Conservation (phyloP, 495 filamentous ascomycete genomes). For the Peziza echinospora region DNA sequence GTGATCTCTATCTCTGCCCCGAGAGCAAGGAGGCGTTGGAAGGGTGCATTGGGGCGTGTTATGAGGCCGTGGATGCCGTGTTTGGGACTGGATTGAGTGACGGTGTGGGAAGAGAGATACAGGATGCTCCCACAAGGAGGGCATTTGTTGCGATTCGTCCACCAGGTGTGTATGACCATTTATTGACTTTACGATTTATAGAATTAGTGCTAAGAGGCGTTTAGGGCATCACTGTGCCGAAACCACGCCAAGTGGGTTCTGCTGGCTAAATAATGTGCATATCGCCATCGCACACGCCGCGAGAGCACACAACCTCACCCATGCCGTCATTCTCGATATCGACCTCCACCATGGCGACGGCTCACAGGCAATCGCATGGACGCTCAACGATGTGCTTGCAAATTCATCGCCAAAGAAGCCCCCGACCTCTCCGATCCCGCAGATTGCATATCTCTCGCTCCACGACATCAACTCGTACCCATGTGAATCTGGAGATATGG, state of each 20-base stretch:
- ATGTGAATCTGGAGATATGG: conserved; percentile 69
- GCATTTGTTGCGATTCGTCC: conserved; percentile 46
- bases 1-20: conserved; percentile 28
- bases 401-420: conserved; percentile 27
- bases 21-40: conserved; percentile 74
- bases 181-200: background rate
- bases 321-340: conserved; percentile 91
- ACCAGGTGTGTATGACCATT: conserved; percentile 9
- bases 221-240: conserved; percentile 89
- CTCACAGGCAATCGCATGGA: conserved; percentile 79
- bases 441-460: conserved; percentile 79
- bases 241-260: conserved; percentile 75
- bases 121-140: conserved; percentile 8
- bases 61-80: conserved; percentile 78
- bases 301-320: conserved; percentile 60
- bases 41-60: conserved; percentile 68
- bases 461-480: conserved; percentile 98
- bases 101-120: too few species aligned
- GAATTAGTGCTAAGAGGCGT: conserved; percentile 15
- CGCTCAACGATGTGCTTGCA: conserved; percentile 44
- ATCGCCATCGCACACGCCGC: conserved; percentile 83
- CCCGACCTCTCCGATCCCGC: conserved; percentile 31
- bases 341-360: conserved; percentile 94
- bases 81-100: conserved; percentile 25
- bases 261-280: conserved; percentile 97